A percentile compares a stretch with the other conserved stretches of the same genome.
Evolutionary conservation across 345 rosid genomes (phyloP).

Genomic region (Hibiscus mutabilis): DNA sequence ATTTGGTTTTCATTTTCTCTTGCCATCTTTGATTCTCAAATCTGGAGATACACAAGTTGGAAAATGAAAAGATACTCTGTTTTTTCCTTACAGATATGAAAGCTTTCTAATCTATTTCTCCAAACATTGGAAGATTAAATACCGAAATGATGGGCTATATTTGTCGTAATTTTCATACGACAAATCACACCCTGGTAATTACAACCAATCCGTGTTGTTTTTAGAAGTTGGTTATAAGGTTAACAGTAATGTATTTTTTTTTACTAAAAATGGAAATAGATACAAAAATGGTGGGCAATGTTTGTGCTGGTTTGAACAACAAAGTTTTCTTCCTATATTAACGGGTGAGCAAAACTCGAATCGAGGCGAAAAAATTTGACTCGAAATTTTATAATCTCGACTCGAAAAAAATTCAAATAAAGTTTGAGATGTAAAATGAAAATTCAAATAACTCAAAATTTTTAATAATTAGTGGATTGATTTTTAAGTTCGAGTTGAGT

Average conservation of each 20-base stretch:
- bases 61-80: not conserved
- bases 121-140: not conserved
- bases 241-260: not conserved
- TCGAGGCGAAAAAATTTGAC: too few relatives aligned
- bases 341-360: too few relatives aligned
- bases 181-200: not conserved
- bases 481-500: too few relatives aligned
- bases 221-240: not conserved
- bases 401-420: too few relatives aligned
- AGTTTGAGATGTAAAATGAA: too few relatives aligned
- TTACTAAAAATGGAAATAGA: not conserved
- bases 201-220: not conserved
- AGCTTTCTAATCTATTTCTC: not conserved
- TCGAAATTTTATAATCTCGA: too few relatives aligned
- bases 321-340: too few relatives aligned
- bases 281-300: not conserved
- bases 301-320: not conserved
- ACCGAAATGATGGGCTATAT: not conserved
- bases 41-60: not conserved
- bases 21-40: slow-evolving; percentile 17
- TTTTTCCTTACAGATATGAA: not conserved
- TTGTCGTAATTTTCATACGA: not conserved
- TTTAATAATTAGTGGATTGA: too few relatives aligned
- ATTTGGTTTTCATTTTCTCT: slow-evolving; percentile 6
- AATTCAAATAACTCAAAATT: too few relatives aligned